phyloP scores from a whole-genome alignment of 129 eudicot genomes.

The Flaveria bidentis region DNA sequence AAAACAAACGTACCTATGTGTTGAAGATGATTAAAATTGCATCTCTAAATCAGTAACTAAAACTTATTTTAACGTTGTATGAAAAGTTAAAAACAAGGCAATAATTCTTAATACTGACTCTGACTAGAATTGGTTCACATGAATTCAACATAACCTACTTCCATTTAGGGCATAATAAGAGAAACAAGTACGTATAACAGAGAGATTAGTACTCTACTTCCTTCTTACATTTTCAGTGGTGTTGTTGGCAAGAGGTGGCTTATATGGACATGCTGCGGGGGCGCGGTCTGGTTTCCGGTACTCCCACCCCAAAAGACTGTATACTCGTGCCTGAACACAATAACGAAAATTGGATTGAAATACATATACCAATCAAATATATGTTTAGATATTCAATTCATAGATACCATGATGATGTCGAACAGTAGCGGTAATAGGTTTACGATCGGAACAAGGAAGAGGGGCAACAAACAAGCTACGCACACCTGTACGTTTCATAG shows the following conservation, averaged over 20 bases:
- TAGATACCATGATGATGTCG: slow-evolving; percentile 61
- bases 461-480: slow-evolving; percentile 71
- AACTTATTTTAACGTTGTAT: neutral
- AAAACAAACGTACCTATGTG: neutral
- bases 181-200: neutral
- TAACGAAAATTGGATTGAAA: neutral
- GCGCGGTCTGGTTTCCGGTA: slow-evolving; percentile 67
- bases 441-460: slow-evolving; percentile 74
- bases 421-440: slow-evolving; percentile 62
- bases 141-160: neutral
- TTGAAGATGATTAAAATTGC: neutral
- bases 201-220: neutral
- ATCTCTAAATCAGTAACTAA: neutral
- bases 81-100: neutral
- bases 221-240: slow-evolving; percentile 34
- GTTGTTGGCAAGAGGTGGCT: slow-evolving; percentile 54
- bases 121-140: neutral
- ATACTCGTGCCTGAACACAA: slow-evolving; percentile 53
- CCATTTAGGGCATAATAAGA: neutral
- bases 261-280: slow-evolving; percentile 71
- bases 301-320: slow-evolving; percentile 70
- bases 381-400: neutral
- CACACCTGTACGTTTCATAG: slow-evolving; percentile 45
- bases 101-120: neutral
- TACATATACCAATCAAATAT: neutral